Evolutionary conservation across 352 stramenopile genomes (phyloP).

Genomic region (Globisporangium acanthophoron): DNA sequence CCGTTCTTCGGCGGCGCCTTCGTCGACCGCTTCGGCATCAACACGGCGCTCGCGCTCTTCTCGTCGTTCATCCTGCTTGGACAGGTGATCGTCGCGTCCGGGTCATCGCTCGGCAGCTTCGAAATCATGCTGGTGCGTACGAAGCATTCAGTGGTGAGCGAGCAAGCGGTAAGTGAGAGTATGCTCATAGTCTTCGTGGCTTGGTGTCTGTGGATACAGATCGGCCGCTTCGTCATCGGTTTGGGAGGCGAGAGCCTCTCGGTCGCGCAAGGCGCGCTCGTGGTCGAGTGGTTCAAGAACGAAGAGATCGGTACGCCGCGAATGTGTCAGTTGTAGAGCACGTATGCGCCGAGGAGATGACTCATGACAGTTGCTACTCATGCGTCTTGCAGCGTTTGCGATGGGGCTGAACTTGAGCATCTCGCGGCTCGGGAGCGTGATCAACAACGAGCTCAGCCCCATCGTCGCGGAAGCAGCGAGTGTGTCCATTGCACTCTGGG

Average conservation of each 20-base stretch:
- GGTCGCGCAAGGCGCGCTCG: conserved; percentile 87
- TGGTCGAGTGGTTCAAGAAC: conserved; percentile 92
- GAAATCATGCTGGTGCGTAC: conserved; percentile 61
- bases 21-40: conserved; percentile 84
- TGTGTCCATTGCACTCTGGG: conserved; percentile 78
- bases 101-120: conserved; percentile 68
- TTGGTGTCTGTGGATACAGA: conserved; percentile 20
- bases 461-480: conserved; percentile 55
- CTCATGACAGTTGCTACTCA: background rate
- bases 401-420: conserved; percentile 92
- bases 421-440: conserved; percentile 84
- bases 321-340: background rate
- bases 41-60: conserved; percentile 83
- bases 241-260: conserved; percentile 89
- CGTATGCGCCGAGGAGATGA: background rate
- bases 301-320: conserved; percentile 63
- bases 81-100: conserved; percentile 86
- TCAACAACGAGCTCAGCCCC: conserved; percentile 91
- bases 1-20: conserved; percentile 93
- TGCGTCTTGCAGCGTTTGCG: conserved; percentile 53
- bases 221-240: conserved; percentile 89
- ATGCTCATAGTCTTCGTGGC: background rate
- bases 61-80: conserved; percentile 74
- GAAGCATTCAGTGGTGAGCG: too few relatives aligned
- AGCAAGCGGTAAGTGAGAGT: background rate